Conservation (phyloP, 352 stramenopile species). For the Pythium coloratum region DNA sequence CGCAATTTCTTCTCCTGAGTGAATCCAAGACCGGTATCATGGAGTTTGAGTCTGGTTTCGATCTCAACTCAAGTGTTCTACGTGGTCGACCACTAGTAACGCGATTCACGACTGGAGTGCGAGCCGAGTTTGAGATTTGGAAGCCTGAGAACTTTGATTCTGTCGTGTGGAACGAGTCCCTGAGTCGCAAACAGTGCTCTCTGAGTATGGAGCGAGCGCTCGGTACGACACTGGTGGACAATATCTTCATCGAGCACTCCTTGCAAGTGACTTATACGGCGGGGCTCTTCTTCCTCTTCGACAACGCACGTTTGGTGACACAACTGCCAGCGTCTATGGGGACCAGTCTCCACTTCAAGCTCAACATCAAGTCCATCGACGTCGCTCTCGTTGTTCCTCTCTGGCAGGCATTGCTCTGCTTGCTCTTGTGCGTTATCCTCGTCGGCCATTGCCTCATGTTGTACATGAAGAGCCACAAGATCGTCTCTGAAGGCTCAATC, state of each 20-base stretch:
- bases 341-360: slow-evolving; percentile 3
- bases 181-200: slow-evolving; percentile 1
- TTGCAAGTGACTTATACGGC: slow-evolving; percentile 14
- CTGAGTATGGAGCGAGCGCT: slow-evolving; percentile 14
- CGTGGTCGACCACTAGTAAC: slow-evolving; percentile 8
- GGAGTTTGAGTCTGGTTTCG: slow-evolving; percentile 11
- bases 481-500: not conserved
- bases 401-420: not conserved
- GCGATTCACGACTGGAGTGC: slow-evolving; percentile 9
- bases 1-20: not conserved
- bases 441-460: not conserved
- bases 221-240: slow-evolving; percentile 7
- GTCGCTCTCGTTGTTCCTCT: not conserved
- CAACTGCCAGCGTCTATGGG: not conserved
- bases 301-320: slow-evolving; percentile 8
- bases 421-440: not conserved
- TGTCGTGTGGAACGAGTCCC: not conserved
- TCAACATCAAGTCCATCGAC: not conserved
- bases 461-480: slow-evolving; percentile 1
- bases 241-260: slow-evolving; percentile 13
- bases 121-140: slow-evolving; percentile 13
- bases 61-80: not conserved
- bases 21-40: slow-evolving; percentile 1
- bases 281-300: slow-evolving; percentile 16
- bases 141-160: slow-evolving; percentile 11